Conservation (phyloP, 1,139 yeast species). For the Nakaseomyces uthaithaninus region DNA sequence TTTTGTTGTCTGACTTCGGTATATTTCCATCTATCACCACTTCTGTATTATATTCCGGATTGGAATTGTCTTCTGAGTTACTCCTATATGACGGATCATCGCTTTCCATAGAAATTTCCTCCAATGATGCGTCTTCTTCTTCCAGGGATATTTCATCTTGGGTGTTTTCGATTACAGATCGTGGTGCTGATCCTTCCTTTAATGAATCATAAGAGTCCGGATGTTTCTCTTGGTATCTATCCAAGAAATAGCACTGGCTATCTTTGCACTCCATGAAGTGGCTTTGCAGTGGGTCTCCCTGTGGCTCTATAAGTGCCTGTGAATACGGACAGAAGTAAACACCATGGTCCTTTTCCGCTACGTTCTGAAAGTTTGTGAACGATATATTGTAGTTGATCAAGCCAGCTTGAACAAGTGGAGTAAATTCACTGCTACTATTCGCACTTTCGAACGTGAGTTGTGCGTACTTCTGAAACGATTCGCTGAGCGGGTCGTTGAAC, state of each 20-base stretch:
- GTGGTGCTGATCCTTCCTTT: neutral
- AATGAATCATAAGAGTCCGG: neutral
- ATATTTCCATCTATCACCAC: no score
- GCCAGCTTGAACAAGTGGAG: conserved; percentile 16
- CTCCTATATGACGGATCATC: neutral
- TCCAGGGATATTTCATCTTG: neutral
- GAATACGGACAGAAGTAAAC: conserved; percentile 27
- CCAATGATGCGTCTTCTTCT: neutral
- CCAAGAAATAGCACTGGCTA: conserved; percentile 23
- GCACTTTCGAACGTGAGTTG: conserved; percentile 13
- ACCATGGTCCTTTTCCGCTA: conserved; percentile 12
- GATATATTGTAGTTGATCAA: conserved; percentile 24
- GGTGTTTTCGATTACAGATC: neutral
- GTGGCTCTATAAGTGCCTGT: conserved; percentile 16
- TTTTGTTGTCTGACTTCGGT: neutral
- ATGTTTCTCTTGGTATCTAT: conserved; percentile 4
- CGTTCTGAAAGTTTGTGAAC: conserved; percentile 16
- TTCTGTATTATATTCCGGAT: no score
- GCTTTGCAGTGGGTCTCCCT: conserved; percentile 12
- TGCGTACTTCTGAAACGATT: conserved; percentile 13
- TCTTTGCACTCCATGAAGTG: conserved; percentile 18
- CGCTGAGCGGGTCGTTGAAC: conserved; percentile 17
- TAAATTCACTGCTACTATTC: neutral
- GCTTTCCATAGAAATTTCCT: neutral
- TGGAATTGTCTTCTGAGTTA: neutral